These are phyloP conservation scores for Starmerella apis DNA, from an alignment of 805 yeast species.

Conservation along the genomic window DNA sequence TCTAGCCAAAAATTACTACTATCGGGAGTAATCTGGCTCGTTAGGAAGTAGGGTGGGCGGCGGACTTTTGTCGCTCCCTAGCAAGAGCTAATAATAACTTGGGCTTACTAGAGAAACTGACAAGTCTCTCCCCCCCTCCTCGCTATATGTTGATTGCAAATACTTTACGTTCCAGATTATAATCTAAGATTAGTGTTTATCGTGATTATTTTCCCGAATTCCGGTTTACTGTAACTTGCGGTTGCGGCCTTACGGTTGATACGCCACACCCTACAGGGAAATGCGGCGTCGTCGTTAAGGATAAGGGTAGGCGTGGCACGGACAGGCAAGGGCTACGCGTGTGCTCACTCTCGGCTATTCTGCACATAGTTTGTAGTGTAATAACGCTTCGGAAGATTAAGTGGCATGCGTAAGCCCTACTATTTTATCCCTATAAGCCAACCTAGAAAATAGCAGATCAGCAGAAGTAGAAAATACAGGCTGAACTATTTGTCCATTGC, in stretches of 20 bases:
- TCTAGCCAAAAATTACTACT: neutral
- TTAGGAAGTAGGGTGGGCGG: neutral
- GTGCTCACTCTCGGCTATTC: neutral
- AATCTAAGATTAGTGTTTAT: no score
- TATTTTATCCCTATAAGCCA: neutral
- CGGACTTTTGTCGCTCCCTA: neutral
- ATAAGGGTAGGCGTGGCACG: neutral
- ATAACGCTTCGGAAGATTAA: neutral
- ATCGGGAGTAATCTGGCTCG: neutral
- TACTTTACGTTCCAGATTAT: no score
- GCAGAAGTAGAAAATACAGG: no score
- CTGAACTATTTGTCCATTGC: no score
- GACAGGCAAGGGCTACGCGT: neutral
- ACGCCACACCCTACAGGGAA: neutral
- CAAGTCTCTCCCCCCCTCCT: no score
- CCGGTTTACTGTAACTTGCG: no score
- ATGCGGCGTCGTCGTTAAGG: constrained; percentile 1
- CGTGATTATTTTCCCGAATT: no score
- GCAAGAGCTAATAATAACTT: neutral
- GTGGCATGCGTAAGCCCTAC: neutral
- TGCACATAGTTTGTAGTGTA: neutral
- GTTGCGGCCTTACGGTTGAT: neutral
- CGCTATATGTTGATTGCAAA: no score
- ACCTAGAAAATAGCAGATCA: no score
- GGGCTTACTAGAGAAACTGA: neutral